phyloP scores from a whole-genome alignment of 106 monocot genomes.

The Apostasia shenzhenica region DNA sequence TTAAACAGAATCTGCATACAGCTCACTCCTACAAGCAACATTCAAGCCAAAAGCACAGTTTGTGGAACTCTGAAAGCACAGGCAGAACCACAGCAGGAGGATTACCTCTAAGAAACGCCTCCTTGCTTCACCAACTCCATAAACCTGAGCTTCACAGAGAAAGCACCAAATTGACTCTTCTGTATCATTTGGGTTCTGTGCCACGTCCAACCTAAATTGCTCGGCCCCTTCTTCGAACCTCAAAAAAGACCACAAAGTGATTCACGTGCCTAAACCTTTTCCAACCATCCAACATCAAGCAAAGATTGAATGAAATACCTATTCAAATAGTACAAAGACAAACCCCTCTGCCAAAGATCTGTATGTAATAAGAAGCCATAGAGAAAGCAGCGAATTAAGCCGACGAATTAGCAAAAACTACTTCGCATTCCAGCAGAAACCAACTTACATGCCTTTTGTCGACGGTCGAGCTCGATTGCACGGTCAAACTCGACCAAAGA shows the following conservation, averaged over 20 bases:
- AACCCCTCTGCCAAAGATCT: constrained; percentile 97
- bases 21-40: too few species aligned
- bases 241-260: not conserved
- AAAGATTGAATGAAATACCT: constrained; percentile 29
- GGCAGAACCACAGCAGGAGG: not conserved
- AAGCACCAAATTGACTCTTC: constrained; percentile 99
- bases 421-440: not conserved
- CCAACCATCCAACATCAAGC: not conserved
- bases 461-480: constrained; percentile 76
- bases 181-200: constrained; percentile 83
- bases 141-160: constrained; percentile 75
- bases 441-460: constrained; percentile 78
- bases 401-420: not conserved
- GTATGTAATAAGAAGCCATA: constrained; percentile 18
- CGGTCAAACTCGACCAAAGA: constrained; percentile 79
- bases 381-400: not conserved
- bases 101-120: constrained; percentile 72
- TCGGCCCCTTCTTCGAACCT: constrained; percentile 93
- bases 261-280: not conserved
- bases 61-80: too few species aligned
- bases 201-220: constrained; percentile 93
- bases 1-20: too few species aligned
- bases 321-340: constrained; percentile 86
- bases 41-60: too few species aligned
- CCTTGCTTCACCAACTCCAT: constrained; percentile 73